phyloP scores from a whole-genome alignment of 2,329 filamentous ascomycete genomes.

The Mycosphaerella sp. region DNA sequence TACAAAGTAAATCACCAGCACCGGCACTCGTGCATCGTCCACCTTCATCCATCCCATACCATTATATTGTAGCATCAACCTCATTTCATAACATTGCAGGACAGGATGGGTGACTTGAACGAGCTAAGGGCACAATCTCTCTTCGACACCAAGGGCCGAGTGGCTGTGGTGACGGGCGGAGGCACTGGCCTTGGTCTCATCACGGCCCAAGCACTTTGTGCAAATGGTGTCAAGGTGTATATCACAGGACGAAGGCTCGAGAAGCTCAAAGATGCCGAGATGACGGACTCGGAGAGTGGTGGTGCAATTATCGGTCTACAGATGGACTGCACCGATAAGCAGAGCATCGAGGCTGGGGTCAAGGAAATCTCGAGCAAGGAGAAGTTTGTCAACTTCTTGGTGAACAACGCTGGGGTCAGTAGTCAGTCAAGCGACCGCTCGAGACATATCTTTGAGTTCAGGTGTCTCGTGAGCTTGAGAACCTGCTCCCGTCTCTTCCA shows the following conservation, averaged over 20 bases:
- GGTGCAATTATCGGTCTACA: slow-evolving; percentile 46
- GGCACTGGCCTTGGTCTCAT: slow-evolving; percentile 45
- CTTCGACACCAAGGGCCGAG: slow-evolving; percentile 37
- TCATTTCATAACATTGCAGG: not conserved
- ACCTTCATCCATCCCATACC: not conserved
- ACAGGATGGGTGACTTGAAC: slow-evolving; percentile 24
- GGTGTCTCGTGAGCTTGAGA: no score
- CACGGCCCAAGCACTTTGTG: slow-evolving; percentile 42
- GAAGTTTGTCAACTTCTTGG: slow-evolving; percentile 30
- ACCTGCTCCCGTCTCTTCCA: no score
- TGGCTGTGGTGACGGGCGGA: slow-evolving; percentile 42
- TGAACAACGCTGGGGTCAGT: slow-evolving; percentile 29
- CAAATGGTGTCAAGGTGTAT: slow-evolving; percentile 46
- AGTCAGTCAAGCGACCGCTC: no score
- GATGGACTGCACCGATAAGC: slow-evolving; percentile 32
- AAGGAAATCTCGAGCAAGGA: slow-evolving; percentile 26
- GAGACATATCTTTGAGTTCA: no score
- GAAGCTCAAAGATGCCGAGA: slow-evolving; percentile 39
- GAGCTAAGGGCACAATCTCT: slow-evolving; percentile 26
- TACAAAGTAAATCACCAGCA: not conserved
- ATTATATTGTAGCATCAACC: not conserved
- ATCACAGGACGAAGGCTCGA: slow-evolving; percentile 44
- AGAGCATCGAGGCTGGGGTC: slow-evolving; percentile 26
- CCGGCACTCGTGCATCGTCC: not conserved
- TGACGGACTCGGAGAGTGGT: slow-evolving; percentile 52